These are phyloP conservation scores for Apiotrichum laibachii DNA, from an alignment of 1,284 basidiomycete genomes.

Conservation along the genomic window DNA sequence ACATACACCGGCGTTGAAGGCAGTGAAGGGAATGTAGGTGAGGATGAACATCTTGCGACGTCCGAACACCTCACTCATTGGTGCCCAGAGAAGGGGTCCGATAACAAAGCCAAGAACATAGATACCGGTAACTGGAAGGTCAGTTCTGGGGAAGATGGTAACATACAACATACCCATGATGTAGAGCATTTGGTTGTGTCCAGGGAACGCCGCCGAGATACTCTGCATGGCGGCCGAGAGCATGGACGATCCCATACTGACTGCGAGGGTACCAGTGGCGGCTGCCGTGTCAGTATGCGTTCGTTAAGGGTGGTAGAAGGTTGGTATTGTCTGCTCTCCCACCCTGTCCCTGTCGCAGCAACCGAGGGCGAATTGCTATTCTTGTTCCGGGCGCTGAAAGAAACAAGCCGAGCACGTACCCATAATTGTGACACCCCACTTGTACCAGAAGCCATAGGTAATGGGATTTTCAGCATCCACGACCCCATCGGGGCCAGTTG, in stretches of 20 bases:
- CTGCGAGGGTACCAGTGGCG: conserved; percentile 25
- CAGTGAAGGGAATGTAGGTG: conserved; percentile 49
- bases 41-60: conserved; percentile 49
- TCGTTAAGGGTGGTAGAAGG: too few relatives aligned
- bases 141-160: background rate
- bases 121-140: conserved; percentile 15
- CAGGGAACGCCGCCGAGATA: conserved; percentile 27
- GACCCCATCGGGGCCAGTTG: background rate
- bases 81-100: conserved; percentile 34
- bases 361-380: too few relatives aligned
- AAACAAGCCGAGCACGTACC: background rate
- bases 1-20: conserved; percentile 52
- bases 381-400: background rate
- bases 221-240: conserved; percentile 27
- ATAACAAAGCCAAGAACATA: conserved; percentile 24
- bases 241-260: conserved; percentile 30
- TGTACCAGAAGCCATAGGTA: conserved; percentile 29
- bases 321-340: too few relatives aligned
- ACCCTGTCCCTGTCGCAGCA: too few relatives aligned
- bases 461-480: conserved; percentile 34
- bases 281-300: conserved; percentile 12
- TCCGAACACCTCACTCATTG: conserved; percentile 38
- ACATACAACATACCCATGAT: conserved; percentile 19
- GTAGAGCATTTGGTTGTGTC: conserved; percentile 25
- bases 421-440: conserved; percentile 25